These are phyloP conservation scores for Vaccinium myrtillus DNA, from an alignment of 148 eudicot genomes.

Conservation along the genomic window DNA sequence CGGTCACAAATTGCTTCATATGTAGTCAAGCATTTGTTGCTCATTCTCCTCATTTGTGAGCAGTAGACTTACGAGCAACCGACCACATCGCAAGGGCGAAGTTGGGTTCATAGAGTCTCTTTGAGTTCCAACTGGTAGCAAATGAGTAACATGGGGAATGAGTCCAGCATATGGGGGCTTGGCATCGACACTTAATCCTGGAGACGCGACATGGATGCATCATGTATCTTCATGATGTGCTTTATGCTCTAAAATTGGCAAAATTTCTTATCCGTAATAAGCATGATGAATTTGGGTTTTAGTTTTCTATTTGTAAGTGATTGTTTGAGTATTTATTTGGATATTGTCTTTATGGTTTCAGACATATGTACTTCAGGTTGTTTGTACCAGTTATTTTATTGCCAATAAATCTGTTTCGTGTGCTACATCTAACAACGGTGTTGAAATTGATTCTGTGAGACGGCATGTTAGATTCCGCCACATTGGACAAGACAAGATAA, in stretches of 20 bases:
- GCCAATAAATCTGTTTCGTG: not conserved
- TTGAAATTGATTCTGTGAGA: not conserved
- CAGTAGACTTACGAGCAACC: not conserved
- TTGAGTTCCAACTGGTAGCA: not conserved
- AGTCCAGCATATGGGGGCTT: not conserved
- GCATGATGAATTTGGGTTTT: not conserved
- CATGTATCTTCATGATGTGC: too few relatives aligned
- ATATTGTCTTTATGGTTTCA: not conserved
- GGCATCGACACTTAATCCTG: not conserved
- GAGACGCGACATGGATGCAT: too few relatives aligned
- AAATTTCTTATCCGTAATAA: not conserved
- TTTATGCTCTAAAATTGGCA: too few relatives aligned
- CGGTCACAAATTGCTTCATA: not conserved
- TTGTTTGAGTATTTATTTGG: not conserved
- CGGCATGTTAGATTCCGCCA: not conserved
- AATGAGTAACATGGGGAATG: not conserved
- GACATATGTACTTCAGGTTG: too few relatives aligned
- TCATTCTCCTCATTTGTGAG: not conserved
- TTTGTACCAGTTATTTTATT: not conserved
- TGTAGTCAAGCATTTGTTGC: not conserved
- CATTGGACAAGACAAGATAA: not conserved
- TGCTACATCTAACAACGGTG: not conserved
- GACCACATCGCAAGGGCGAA: not conserved
- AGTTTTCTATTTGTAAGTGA: not conserved
- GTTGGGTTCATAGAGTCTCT: not conserved